phyloP scores from a whole-genome alignment of 2,329 filamentous ascomycete genomes.

The Xylaria sp. region DNA sequence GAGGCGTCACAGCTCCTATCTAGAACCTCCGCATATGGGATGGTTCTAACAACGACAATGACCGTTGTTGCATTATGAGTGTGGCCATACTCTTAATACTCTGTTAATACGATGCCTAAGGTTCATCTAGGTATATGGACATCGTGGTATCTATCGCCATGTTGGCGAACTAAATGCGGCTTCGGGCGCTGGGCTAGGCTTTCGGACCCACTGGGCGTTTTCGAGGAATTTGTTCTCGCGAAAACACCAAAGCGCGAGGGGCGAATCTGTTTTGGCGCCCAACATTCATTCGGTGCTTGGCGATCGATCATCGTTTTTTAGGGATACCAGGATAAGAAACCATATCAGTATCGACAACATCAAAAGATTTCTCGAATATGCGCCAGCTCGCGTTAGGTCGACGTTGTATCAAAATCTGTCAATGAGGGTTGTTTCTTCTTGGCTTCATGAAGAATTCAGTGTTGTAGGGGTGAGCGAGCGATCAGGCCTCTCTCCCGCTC shows the following conservation, averaged over 20 bases:
- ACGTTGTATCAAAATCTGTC: not conserved
- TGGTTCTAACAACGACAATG: not conserved
- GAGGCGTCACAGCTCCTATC: not conserved
- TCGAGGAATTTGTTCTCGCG: constrained; percentile 25
- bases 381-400: not conserved
- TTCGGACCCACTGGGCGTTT: constrained; percentile 16
- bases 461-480: not conserved
- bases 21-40: not conserved
- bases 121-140: not conserved
- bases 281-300: constrained; percentile 14
- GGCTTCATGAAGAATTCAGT: not conserved
- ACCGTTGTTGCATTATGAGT: not conserved
- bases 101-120: not conserved
- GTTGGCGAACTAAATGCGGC: constrained; percentile 1
- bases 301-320: not conserved
- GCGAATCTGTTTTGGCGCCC: constrained; percentile 16
- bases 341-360: not conserved
- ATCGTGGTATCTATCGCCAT: not conserved
- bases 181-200: constrained; percentile 11
- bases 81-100: too few species aligned
- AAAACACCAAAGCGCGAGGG: constrained; percentile 33
- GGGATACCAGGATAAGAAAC: not conserved
- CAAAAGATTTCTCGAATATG: not conserved
- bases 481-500: not conserved
- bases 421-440: not conserved